Conservation (phyloP, 2,329 filamentous ascomycete genomes). For the Xylaria digitata region DNA sequence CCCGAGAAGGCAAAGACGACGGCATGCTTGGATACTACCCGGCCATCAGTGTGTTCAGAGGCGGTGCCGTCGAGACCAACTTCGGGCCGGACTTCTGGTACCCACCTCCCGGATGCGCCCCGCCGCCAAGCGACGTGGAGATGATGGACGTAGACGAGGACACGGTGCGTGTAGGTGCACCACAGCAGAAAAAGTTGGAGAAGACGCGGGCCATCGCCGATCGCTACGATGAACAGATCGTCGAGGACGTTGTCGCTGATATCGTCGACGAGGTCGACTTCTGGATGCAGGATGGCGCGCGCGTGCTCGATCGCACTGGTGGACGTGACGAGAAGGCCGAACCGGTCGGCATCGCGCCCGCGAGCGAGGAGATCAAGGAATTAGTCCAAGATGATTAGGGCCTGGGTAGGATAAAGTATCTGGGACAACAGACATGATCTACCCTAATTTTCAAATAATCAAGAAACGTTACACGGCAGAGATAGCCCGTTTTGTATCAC, state of each 20-base stretch:
- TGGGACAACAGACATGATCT: too few species aligned
- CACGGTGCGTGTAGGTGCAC: constrained; percentile 36
- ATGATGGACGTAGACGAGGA: constrained; percentile 56
- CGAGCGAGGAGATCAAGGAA: constrained; percentile 71
- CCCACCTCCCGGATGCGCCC: constrained; percentile 66
- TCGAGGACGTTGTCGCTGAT: constrained; percentile 92
- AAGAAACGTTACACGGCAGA: too few species aligned
- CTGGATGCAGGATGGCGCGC: constrained; percentile 76
- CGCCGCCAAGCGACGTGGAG: constrained; percentile 58
- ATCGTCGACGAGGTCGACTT: constrained; percentile 95
- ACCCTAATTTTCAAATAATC: too few species aligned
- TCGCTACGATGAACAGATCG: constrained; percentile 91
- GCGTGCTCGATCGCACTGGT: constrained; percentile 58
- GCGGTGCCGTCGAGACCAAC: constrained; percentile 90
- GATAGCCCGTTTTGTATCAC: too few species aligned
- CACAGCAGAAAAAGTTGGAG: constrained; percentile 39
- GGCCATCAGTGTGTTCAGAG: constrained; percentile 89
- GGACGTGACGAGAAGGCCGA: constrained; percentile 59
- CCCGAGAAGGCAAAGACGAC: constrained; percentile 89
- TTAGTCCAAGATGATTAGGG: constrained; percentile 70
- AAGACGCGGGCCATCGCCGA: constrained; percentile 73
- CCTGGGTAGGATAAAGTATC: too few species aligned
- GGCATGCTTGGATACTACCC: constrained; percentile 97
- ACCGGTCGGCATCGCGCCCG: constrained; percentile 56
- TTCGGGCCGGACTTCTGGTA: constrained; percentile 95